Percentiles rank a stretch among this genome's conserved stretches.
These are phyloP conservation scores for Erythrophleum ivorense DNA, from an alignment of 331 rosid genomes.

Conservation along the genomic window DNA sequence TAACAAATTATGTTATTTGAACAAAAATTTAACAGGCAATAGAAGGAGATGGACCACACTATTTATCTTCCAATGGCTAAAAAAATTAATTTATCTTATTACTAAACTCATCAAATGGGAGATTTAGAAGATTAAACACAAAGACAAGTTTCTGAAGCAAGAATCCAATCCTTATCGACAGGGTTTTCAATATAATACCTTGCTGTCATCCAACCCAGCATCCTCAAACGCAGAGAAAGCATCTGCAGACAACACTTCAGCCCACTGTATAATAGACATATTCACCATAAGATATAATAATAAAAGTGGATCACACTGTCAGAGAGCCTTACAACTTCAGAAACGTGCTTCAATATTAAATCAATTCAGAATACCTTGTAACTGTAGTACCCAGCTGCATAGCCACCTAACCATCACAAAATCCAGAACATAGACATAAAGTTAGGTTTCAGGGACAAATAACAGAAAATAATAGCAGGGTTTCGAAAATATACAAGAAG, in stretches of 20 bases:
- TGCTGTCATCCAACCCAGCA: constrained; percentile 77
- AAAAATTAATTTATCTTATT: neutral
- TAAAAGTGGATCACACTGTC: constrained; percentile 17
- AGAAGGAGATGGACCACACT: neutral
- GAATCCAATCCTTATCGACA: constrained; percentile 22
- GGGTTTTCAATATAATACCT: constrained; percentile 54
- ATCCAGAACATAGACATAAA: constrained; percentile 25
- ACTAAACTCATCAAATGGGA: neutral
- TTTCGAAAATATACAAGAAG: constrained; percentile 22
- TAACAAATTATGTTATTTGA: neutral
- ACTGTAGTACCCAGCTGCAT: constrained; percentile 99
- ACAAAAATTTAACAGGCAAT: neutral
- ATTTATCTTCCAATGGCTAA: neutral
- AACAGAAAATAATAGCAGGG: neutral
- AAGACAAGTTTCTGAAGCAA: constrained; percentile 3
- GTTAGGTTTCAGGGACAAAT: constrained; percentile 26
- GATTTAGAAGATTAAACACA: constrained; percentile 14
- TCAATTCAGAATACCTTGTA: constrained; percentile 72
- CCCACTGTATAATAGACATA: constrained; percentile 80
- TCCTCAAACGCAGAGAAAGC: constrained; percentile 99
- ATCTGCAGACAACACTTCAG: constrained; percentile 97
- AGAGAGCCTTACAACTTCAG: constrained; percentile 6
- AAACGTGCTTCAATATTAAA: constrained; percentile 18
- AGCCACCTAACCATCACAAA: constrained; percentile 72
- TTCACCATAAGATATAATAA: constrained; percentile 41